Evolutionary conservation across 1,139 yeast genomes (phyloP), one percentile per base, ranked within the genome.

Genomic region (Scheffersomyces titani): DNA sequence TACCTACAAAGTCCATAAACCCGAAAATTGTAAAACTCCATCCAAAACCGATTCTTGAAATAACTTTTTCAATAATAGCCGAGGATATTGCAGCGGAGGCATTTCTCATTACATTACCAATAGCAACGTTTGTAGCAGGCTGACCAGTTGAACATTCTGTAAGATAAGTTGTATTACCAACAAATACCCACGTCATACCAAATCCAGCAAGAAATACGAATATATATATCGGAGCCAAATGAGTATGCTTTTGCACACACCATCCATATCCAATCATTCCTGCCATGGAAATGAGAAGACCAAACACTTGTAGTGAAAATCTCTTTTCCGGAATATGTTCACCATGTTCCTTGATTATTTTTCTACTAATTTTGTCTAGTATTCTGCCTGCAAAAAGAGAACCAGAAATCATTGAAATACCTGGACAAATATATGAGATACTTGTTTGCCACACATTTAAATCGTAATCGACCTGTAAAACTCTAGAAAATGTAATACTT

Each of bases 1-100:
- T 59, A 3, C 77, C 71, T 30, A 80, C 53, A 13, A 79, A 45
- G 57, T 81, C 76, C 46, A 79, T 67, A 5, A 82, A 59, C 0
- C 82, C 87, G 24, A 84, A 67, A 0, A 87, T 87, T 0, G 87
- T 82, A 60, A 84, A 84, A 58, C 86, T 83, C 87, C 87, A 84
- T 0, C 87, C 88, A 59, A 75, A 74, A 0, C 87, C 87, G 82
- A 84, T 83, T 54, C 63, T 66, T 6, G 66, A 55, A 9, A 78
- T 72, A 13, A 84, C 61, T 19, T 67, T 72, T 5, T 78, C 76
- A 22, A 84, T 74, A 2, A 83, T 70, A 0, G 77, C 83, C 0
- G 88, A 80, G 24, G 87, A 77, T 0, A 84, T 73, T 2, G 87
- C 86, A 1, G 89, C 89, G 0, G 85, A 84, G 7, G 78, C 65